Percentiles rank a stretch among this genome's conserved stretches.
phyloP scores from a whole-genome alignment of 495 filamentous ascomycete genomes.

The Apodospora peruviana region DNA sequence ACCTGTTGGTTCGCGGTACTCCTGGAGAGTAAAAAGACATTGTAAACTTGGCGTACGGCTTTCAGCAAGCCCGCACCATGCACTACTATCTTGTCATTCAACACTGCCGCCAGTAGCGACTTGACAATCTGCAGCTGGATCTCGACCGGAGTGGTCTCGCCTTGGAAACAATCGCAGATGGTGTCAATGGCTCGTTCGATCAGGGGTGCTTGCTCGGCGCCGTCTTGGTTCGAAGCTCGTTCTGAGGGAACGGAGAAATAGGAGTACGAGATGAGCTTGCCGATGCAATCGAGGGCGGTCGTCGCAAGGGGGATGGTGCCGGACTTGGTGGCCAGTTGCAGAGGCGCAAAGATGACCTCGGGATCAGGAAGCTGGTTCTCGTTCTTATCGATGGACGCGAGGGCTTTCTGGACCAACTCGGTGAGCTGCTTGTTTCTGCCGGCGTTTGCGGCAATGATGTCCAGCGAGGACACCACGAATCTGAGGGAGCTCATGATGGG shows the following conservation, averaged over 20 bases:
- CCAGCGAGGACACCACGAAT: conserved; percentile 87
- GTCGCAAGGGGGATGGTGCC: conserved; percentile 78
- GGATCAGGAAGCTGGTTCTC: conserved; percentile 70
- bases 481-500: conserved; percentile 84
- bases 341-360: conserved; percentile 82
- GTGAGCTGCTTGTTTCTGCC: conserved; percentile 71
- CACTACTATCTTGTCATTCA: conserved; percentile 97
- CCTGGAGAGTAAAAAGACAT: conserved; percentile 92
- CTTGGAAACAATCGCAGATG: conserved; percentile 98
- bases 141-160: conserved; percentile 82
- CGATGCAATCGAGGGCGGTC: conserved; percentile 93
- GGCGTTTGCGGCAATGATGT: conserved; percentile 84
- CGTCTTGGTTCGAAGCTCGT: conserved; percentile 35
- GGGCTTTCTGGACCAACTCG: conserved; percentile 72
- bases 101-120: conserved; percentile 85
- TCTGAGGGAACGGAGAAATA: conserved; percentile 80
- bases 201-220: conserved; percentile 51
- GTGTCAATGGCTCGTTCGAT: conserved; percentile 98
- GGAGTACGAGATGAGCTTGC: conserved; percentile 96
- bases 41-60: conserved; percentile 97
- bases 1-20: conserved; percentile 90
- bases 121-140: conserved; percentile 98
- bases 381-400: conserved; percentile 73
- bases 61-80: conserved; percentile 96
- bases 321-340: conserved; percentile 81